A percentile compares a stretch with the other conserved stretches of the same genome.
phyloP scores from a whole-genome alignment of 768 basidiomycete species.

The Vishniacozyma victoriae region DNA sequence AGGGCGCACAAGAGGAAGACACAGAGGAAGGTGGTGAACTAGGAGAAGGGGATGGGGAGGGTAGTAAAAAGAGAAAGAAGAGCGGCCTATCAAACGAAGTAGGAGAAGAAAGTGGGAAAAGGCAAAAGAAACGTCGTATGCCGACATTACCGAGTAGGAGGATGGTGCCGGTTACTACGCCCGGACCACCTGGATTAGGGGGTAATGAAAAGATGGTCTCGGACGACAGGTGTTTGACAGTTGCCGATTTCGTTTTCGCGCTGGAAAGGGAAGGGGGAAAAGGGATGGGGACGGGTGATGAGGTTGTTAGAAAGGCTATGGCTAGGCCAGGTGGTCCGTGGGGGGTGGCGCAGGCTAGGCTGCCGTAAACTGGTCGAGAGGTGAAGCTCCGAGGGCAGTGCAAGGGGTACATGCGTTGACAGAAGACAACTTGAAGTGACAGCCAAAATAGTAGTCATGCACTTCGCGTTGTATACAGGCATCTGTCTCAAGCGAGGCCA shows the following conservation, averaged over 20 bases:
- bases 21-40: background rate
- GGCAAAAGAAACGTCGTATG: slow-evolving; percentile 5
- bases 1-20: slow-evolving; percentile 7
- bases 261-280: slow-evolving; percentile 28
- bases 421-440: background rate
- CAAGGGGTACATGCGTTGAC: background rate
- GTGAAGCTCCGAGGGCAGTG: background rate
- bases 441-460: background rate
- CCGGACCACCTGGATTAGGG: background rate
- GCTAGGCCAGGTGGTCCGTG: slow-evolving; percentile 24
- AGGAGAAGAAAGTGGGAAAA: slow-evolving; percentile 3
- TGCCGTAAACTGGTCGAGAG: background rate
- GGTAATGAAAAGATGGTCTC: slow-evolving; percentile 18
- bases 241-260: slow-evolving; percentile 36
- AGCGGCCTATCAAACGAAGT: too few species aligned
- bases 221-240: slow-evolving; percentile 34
- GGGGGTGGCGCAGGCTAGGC: slow-evolving; percentile 4
- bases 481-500: too few species aligned
- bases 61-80: background rate
- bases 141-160: slow-evolving; percentile 7
- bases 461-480: too few species aligned
- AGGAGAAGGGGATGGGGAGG: background rate
- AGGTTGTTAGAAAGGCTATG: slow-evolving; percentile 17
- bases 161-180: slow-evolving; percentile 2
- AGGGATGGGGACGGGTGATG: slow-evolving; percentile 22